phyloP scores from a whole-genome alignment of 2,329 filamentous ascomycete species.

The Tolypocladium nubicola region DNA sequence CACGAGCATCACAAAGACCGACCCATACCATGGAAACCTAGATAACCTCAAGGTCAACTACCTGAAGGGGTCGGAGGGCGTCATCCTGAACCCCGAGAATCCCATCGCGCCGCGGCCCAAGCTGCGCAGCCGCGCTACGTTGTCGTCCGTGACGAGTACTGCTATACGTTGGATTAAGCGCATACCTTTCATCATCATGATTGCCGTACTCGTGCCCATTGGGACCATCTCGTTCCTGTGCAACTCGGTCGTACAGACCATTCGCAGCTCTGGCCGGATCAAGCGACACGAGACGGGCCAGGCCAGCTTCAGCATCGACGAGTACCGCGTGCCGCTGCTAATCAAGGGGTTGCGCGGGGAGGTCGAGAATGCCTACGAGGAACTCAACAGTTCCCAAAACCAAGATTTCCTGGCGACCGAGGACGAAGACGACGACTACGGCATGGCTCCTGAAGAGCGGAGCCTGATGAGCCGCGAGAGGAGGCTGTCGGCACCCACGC shows the following conservation, averaged over 20 bases:
- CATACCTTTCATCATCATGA: conserved; percentile 52
- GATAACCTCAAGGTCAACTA: conserved; percentile 63
- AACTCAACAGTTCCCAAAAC: conserved; percentile 55
- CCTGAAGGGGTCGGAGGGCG: conserved; percentile 59
- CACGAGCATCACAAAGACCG: conserved; percentile 62
- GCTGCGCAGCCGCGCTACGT: conserved; percentile 12
- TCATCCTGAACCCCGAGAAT: conserved; percentile 59
- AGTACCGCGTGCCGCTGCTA: conserved; percentile 67
- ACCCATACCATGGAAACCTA: conserved; percentile 59
- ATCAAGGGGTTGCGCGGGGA: conserved; percentile 65
- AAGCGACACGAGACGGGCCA: conserved; percentile 62
- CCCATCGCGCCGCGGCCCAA: conserved; percentile 44
- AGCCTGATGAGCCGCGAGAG: conserved; percentile 29
- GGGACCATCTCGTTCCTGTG: conserved; percentile 60
- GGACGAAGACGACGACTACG: conserved; percentile 29
- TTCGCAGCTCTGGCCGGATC: conserved; percentile 65
- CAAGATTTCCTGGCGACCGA: conserved; percentile 60
- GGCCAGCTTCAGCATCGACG: conserved; percentile 53
- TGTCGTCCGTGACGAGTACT: conserved; percentile 21
- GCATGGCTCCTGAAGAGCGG: conserved; percentile 27
- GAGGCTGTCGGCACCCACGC: conserved; percentile 31
- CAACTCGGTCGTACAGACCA: conserved; percentile 67
- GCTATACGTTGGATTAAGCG: conserved; percentile 31
- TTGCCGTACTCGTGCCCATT: conserved; percentile 64
- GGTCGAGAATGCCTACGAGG: conserved; percentile 69